Base-by-base conservation (phyloP, 2,329 filamentous ascomycete species). In the Sporothrix variecibatus region DNA sequence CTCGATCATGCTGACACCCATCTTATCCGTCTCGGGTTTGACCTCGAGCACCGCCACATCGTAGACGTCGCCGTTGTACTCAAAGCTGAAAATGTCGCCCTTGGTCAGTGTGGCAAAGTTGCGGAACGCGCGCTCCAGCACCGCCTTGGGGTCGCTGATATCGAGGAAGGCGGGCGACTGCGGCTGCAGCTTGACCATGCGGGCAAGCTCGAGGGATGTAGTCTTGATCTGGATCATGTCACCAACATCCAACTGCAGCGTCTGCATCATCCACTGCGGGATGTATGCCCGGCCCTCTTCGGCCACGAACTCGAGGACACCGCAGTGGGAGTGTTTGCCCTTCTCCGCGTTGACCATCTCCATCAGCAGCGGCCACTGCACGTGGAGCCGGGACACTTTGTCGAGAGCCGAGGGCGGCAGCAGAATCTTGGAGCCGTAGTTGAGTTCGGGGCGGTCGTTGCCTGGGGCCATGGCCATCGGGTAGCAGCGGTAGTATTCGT, bases 401-500 rank as follows among this genome's bases (percentile, higher is more conserved):
- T 99, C 95, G 73, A 99, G 89, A 6, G 96, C 95, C 49, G 94
- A 97, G 0, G 96, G 93, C n/a, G 96, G 96, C 76, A 99, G 91
- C 81, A 99, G 94, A 79, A 99, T 95, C 86, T 99, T 99, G 83
- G 95, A 97, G 78, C 96, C 96, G 81, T 96, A 95, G 86, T 98
- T 98, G 76, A 97, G 91, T 78, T 95, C 92, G 71, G 93, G 92
- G 78, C 96, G 90, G 79, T 98, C 95, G 51, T 94, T 90, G 2
- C 95, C 95, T 15, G 95, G 94, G 76, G 97, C 90, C 95, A 99
- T 98, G 79, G 92, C 91, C 79, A 98, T 89, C 60, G 96, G 96
- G 81, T 98, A 99, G 86, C 95, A 98, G 80, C 96, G 92, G 84
- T 98, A 98, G 86, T 97, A 98, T 83, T 99, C 96, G 83, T 99